Percentiles rank a stretch among this genome's conserved stretches.
phyloP scores from a whole-genome alignment of 75 land plant species.

The Azolla pinnata region DNA sequence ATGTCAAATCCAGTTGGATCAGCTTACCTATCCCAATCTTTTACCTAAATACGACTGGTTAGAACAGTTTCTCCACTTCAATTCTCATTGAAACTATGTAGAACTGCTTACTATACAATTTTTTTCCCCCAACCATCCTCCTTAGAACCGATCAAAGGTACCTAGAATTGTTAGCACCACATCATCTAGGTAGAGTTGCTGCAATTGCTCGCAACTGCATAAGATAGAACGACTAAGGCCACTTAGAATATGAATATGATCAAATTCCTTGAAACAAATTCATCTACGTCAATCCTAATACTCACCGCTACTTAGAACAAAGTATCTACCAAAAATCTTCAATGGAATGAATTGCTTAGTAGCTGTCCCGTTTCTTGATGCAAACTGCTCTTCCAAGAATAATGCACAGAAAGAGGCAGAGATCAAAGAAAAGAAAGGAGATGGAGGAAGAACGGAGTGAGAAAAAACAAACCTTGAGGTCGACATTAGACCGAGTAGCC shows the following conservation, averaged over 20 bases:
- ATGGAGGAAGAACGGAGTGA: background rate
- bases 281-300: background rate
- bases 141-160: too few species aligned
- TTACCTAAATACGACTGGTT: background rate
- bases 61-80: background rate
- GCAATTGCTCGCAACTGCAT: background rate
- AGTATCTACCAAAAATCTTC: background rate
- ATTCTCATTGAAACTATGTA: background rate
- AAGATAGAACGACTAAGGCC: background rate
- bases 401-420: background rate
- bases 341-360: background rate
- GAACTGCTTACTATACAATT: background rate
- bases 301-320: background rate
- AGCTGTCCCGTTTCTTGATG: background rate
- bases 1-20: too few species aligned
- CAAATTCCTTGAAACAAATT: background rate
- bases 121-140: too few species aligned
- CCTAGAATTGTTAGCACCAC: background rate
- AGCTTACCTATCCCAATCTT: too few species aligned
- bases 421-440: background rate
- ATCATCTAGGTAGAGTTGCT: background rate
- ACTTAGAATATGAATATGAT: background rate
- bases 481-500: conserved; percentile 44
- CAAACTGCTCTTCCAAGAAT: background rate
- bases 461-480: conserved; percentile 36